Percentiles rank a stretch among this genome's conserved stretches.
These are phyloP conservation scores for Neopestalotiopsis rosae DNA, from an alignment of 2,329 filamentous ascomycete species.

Conservation along the genomic window DNA sequence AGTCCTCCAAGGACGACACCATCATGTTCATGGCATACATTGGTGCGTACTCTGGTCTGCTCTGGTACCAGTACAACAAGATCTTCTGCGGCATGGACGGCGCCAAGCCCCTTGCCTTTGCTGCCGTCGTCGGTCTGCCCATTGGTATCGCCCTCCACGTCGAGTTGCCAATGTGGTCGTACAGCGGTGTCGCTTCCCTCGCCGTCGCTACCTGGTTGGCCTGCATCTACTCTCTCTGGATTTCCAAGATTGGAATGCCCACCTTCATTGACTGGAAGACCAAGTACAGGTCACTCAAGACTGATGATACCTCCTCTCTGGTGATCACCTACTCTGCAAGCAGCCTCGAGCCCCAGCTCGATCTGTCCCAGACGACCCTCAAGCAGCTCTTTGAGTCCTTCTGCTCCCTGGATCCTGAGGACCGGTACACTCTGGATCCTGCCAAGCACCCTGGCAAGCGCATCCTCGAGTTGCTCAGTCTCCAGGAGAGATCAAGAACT, in stretches of 20 bases:
- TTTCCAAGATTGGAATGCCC: not conserved
- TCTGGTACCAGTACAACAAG: constrained; percentile 16
- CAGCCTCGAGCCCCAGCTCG: constrained; percentile 2
- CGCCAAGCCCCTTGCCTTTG: not conserved
- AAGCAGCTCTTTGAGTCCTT: not conserved
- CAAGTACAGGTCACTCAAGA: not conserved
- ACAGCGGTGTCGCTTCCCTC: constrained; percentile 6
- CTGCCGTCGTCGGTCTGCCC: constrained; percentile 1
- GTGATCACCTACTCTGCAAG: constrained; percentile 6
- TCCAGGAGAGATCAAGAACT: not conserved
- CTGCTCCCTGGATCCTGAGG: not conserved
- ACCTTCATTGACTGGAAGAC: constrained; percentile 3
- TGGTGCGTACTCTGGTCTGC: constrained; percentile 10
- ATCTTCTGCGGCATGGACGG: constrained; percentile 8
- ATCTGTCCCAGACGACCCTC: constrained; percentile 3
- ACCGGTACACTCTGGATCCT: constrained; percentile 8
- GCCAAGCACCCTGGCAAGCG: constrained; percentile 10
- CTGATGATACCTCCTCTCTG: not conserved
- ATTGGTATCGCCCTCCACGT: constrained; percentile 6
- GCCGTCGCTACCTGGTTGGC: constrained; percentile 10
- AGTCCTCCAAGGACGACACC: not conserved
- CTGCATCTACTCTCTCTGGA: constrained; percentile 7
- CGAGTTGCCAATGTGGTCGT: not conserved
- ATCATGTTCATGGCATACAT: constrained; percentile 12
- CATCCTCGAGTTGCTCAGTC: constrained; percentile 2